A percentile compares a stretch with the other conserved stretches of the same genome.
phyloP scores from a whole-genome alignment of 306 rosid species.

The Dalbergia cultrata region DNA sequence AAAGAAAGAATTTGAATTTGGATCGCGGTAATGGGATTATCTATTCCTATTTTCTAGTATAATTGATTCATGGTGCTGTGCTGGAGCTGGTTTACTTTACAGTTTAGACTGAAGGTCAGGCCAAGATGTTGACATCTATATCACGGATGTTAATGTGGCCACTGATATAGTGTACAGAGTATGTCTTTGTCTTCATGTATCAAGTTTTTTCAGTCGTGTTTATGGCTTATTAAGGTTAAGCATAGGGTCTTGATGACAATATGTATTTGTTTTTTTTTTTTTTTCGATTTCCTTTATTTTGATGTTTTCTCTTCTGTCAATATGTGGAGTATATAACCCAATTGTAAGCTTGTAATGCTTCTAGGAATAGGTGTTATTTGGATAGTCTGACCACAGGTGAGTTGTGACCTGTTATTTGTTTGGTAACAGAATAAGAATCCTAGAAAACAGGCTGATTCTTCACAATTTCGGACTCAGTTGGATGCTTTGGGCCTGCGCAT shows the following conservation, averaged over 20 bases:
- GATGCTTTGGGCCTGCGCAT: slow-evolving; percentile 74
- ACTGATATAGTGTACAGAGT: background rate
- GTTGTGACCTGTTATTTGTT: slow-evolving; percentile 12
- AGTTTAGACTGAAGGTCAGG: slow-evolving; percentile 1
- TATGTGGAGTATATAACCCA: slow-evolving; percentile 19
- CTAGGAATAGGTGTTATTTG: slow-evolving; percentile 11
- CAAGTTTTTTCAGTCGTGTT: background rate
- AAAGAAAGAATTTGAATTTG: slow-evolving; percentile 32
- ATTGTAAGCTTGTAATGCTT: slow-evolving; percentile 32
- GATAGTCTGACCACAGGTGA: slow-evolving; percentile 5
- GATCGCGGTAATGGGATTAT: slow-evolving; percentile 17
- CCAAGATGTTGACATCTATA: slow-evolving; percentile 23
- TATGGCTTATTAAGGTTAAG: slow-evolving; percentile 11
- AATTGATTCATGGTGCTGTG: slow-evolving; percentile 17
- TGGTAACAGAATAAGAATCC: slow-evolving; percentile 70
- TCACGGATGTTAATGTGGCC: background rate
- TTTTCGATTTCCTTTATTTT: background rate
- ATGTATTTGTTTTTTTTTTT: background rate
- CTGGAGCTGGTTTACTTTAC: slow-evolving; percentile 22
- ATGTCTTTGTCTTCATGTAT: slow-evolving; percentile 18
- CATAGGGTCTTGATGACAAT: slow-evolving; percentile 15
- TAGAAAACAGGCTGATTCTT: slow-evolving; percentile 61
- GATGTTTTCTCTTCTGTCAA: slow-evolving; percentile 13
- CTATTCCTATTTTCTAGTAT: background rate
- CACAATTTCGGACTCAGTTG: slow-evolving; percentile 73